Conservation (phyloP, 2,329 filamentous ascomycete genomes). For the Diplodia mutila region DNA sequence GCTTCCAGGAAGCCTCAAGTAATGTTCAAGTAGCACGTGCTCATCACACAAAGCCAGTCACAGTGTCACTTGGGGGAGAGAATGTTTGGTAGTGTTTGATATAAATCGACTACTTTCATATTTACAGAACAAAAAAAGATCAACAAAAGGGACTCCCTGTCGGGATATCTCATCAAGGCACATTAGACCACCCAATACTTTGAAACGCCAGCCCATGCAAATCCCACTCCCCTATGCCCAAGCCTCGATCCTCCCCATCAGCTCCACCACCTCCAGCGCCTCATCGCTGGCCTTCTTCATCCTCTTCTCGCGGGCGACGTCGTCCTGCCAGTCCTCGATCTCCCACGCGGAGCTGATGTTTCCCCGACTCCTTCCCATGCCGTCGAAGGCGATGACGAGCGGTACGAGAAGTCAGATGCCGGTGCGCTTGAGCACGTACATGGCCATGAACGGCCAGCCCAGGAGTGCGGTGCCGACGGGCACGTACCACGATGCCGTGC, state of each 20-base stretch:
- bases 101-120: background rate
- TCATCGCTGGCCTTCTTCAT: background rate
- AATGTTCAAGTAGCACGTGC: too few species aligned
- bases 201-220: constrained; percentile 1
- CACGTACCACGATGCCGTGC: constrained; percentile 37
- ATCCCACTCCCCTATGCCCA: background rate
- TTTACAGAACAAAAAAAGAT: background rate
- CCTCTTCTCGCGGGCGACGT: background rate
- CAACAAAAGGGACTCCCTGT: background rate
- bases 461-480: constrained; percentile 37
- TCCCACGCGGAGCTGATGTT: constrained; percentile 1
- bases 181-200: background rate
- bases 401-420: constrained; percentile 35
- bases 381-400: constrained; percentile 27
- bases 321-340: constrained; percentile 4
- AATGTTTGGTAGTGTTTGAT: background rate
- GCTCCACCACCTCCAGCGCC: constrained; percentile 4
- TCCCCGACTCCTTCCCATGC: background rate
- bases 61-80: background rate
- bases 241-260: constrained; percentile 14
- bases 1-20: too few species aligned
- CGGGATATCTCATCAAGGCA: background rate
- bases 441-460: constrained; percentile 40
- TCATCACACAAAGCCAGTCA: background rate
- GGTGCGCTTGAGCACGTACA: constrained; percentile 34